Evolutionary conservation across 345 rosid species (phyloP).

Genomic region (Salix dunnii): DNA sequence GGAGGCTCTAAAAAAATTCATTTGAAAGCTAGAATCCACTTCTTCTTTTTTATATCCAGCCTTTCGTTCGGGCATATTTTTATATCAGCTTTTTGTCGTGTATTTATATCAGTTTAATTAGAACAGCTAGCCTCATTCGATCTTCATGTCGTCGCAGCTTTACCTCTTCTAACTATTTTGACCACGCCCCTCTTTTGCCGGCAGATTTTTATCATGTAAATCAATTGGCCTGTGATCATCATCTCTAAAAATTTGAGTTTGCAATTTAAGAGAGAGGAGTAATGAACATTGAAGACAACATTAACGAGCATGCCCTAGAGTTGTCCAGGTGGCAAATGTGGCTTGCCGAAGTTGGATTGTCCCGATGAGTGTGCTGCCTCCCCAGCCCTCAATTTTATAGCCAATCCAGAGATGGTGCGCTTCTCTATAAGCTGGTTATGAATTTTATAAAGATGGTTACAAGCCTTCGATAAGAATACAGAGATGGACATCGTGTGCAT

Average conservation of each 20-base stretch:
- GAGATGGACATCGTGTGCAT: neutral
- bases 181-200: neutral
- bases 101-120: neutral
- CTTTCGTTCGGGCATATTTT: neutral
- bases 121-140: neutral
- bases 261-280: neutral
- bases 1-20: neutral
- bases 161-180: neutral
- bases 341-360: neutral
- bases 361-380: neutral
- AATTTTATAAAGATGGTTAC: neutral
- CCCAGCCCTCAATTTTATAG: neutral
- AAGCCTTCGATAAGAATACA: neutral
- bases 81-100: neutral
- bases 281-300: neutral
- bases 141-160: neutral
- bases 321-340: neutral
- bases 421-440: conserved; percentile 3
- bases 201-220: neutral
- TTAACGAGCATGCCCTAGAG: neutral
- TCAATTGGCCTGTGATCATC: neutral
- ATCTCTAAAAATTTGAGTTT: neutral
- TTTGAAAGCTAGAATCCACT: neutral
- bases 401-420: neutral
- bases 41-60: too few relatives aligned